Evolutionary conservation across 2,329 filamentous ascomycete genomes (phyloP).

Genomic region (Myriangium duriaei): DNA sequence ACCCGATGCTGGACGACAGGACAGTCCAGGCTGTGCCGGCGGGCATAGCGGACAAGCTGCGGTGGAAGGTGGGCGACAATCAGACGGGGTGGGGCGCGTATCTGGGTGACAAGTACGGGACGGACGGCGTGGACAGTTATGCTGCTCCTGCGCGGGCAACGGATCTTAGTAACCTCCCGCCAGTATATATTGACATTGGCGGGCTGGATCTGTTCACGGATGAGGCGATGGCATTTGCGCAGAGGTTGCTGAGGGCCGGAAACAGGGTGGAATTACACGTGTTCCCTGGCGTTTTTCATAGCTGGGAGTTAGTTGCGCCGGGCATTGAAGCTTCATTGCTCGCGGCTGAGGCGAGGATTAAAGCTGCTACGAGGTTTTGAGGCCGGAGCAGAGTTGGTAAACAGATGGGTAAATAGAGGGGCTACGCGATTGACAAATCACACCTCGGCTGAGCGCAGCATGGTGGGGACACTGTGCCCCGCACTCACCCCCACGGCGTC

Average conservation of each 20-base stretch:
- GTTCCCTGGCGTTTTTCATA: conserved; percentile 31
- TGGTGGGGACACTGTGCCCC: too few relatives aligned
- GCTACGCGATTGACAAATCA: too few relatives aligned
- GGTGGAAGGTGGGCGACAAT: conserved; percentile 29
- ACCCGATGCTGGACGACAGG: conserved; percentile 38
- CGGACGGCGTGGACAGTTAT: conserved; percentile 13
- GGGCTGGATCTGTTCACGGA: conserved; percentile 33
- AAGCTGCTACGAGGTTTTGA: too few relatives aligned
- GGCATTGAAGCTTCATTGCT: too few relatives aligned
- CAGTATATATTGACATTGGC: conserved; percentile 34
- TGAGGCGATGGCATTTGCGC: conserved; percentile 30
- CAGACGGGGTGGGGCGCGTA: conserved; percentile 31
- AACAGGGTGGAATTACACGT: conserved; percentile 33
- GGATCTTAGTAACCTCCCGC: conserved; percentile 26
- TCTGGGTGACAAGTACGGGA: conserved; percentile 21
- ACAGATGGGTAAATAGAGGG: too few relatives aligned
- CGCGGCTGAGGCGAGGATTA: too few relatives aligned
- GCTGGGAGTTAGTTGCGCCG: conserved; percentile 24
- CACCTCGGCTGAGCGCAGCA: too few relatives aligned
- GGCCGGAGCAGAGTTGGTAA: too few relatives aligned
- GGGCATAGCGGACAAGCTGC: conserved; percentile 22
- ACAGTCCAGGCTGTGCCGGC: conserved; percentile 15
- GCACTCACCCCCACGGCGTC: too few relatives aligned
- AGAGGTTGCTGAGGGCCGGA: conserved; percentile 27
- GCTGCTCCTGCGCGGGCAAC: conserved; percentile 16